Evolutionary conservation across 768 basidiomycete species (phyloP).

Genomic region (Crucibulum laeve): DNA sequence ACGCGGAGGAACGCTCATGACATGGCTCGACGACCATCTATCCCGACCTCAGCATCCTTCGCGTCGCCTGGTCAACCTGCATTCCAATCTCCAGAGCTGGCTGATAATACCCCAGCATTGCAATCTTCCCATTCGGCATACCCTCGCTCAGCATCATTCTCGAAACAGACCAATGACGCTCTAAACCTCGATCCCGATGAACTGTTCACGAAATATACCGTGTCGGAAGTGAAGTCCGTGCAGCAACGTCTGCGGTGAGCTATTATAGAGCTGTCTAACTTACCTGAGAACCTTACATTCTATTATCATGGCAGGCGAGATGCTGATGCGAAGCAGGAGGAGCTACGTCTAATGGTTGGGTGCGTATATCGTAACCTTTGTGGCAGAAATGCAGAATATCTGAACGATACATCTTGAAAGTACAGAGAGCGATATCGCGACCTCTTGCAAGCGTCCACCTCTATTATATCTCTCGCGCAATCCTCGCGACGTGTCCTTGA

Average conservation of each 20-base stretch:
- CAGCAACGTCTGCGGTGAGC: slow-evolving; percentile 67
- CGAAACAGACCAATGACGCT: slow-evolving; percentile 14
- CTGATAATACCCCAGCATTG: background rate
- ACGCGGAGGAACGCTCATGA: too few relatives aligned
- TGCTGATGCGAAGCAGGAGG: slow-evolving; percentile 85
- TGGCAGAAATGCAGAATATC: background rate
- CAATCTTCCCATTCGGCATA: background rate
- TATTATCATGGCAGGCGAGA: slow-evolving; percentile 46
- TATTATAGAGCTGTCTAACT: background rate
- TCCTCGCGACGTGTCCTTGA: slow-evolving; percentile 64
- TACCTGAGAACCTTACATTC: slow-evolving; percentile 7
- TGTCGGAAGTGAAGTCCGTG: slow-evolving; percentile 63
- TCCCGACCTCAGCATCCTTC: background rate
- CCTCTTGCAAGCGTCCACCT: slow-evolving; percentile 79
- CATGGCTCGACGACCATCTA: slow-evolving; percentile 4
- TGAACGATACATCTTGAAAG: slow-evolving; percentile 44
- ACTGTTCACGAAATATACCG: slow-evolving; percentile 65
- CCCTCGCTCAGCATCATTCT: background rate
- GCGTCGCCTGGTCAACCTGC: background rate
- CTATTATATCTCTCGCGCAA: slow-evolving; percentile 71
- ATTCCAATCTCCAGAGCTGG: background rate
- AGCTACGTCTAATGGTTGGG: slow-evolving; percentile 89
- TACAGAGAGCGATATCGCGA: slow-evolving; percentile 87
- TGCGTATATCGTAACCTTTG: slow-evolving; percentile 38
- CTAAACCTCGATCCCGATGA: slow-evolving; percentile 60